Conservation (phyloP, 805 yeast species). For the Candida chauliodis region DNA sequence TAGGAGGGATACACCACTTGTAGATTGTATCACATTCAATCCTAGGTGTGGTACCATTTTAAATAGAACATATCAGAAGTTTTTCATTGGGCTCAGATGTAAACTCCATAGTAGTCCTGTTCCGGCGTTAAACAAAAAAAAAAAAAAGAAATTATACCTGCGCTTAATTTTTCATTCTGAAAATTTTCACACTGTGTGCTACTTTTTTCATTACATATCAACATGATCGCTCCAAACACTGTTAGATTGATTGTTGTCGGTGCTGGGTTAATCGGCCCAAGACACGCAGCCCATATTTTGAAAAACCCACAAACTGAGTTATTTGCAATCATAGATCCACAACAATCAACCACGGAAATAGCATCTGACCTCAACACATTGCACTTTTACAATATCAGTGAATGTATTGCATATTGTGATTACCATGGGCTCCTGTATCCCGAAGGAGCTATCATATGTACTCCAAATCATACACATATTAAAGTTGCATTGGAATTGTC, state of each 20-base stretch:
- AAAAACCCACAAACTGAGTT: conserved; percentile 21
- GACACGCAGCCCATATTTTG: conserved; percentile 34
- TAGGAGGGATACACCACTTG: no score
- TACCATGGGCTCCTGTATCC: conserved; percentile 21
- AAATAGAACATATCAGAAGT: no score
- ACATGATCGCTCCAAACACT: not conserved
- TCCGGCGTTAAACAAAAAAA: no score
- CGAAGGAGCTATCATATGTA: conserved; percentile 38
- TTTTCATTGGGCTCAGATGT: no score
- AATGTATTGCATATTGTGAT: conserved; percentile 24
- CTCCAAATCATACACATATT: conserved; percentile 42
- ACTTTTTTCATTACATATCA: no score
- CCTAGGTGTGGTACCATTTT: no score
- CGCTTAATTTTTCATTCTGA: no score
- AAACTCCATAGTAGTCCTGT: no score
- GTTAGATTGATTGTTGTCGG: conserved; percentile 26
- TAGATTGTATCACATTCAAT: no score
- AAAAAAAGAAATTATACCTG: not conserved
- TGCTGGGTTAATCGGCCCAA: conserved; percentile 40
- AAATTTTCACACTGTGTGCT: no score
- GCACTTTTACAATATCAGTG: conserved; percentile 22
- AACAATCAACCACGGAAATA: conserved; percentile 24
- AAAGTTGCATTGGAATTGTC: conserved; percentile 27
- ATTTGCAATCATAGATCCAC: conserved; percentile 36
- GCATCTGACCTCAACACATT: conserved; percentile 23